Base-by-base conservation (phyloP, 2,329 filamentous ascomycete species). In the Colletotrichum chlorophyti region DNA sequence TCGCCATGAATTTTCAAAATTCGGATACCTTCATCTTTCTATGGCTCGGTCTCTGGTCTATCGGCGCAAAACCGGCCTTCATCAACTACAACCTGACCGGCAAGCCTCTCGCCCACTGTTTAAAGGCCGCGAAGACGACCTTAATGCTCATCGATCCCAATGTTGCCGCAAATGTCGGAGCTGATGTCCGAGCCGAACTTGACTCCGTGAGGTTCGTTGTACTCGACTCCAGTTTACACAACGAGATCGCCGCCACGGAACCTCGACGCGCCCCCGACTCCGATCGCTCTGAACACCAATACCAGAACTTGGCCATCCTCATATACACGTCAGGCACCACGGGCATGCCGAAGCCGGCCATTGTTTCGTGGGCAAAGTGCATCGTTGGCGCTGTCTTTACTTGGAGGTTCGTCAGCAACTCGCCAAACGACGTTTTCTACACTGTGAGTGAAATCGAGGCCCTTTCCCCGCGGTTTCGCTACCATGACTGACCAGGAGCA, bases 291-390 rank as follows among this genome's bases (percentile, higher is more conserved):
- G 80, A 84, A 14, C 71, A 80, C 53, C 73, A 76, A 15, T 67
- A 76, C 6, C 74, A 80, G 7, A 82, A 86, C 57, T 85, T 91
- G 76, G 88, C 85, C 1, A 80, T 89, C 40, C 81, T 96, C 62
- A 93, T 97, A 64, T 96, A 91, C 71, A 96, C 92, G 0, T 92
- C 89, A 26, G 92, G 92, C 15, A 96, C 92, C 0, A 96, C 92
- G 0, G 92, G 92, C 1, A 75, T 96, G 62, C 91, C 92, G 9
- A 96, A 96, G 69, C 85, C 89, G 0, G 90, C 90, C 10, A 86
- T 93, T 45, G 83, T 93, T 2, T 85, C 86, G n/a, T 92, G 88
- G 88, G 77, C 75, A 19, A 93, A 93, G 69, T 74, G 83, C 51
- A 80, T 80, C 49, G 69, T 81, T 1, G 85, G 80, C 1, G 78